Evolutionary conservation across 805 yeast genomes (phyloP).

Genomic region (Suhomyces prunicola): DNA sequence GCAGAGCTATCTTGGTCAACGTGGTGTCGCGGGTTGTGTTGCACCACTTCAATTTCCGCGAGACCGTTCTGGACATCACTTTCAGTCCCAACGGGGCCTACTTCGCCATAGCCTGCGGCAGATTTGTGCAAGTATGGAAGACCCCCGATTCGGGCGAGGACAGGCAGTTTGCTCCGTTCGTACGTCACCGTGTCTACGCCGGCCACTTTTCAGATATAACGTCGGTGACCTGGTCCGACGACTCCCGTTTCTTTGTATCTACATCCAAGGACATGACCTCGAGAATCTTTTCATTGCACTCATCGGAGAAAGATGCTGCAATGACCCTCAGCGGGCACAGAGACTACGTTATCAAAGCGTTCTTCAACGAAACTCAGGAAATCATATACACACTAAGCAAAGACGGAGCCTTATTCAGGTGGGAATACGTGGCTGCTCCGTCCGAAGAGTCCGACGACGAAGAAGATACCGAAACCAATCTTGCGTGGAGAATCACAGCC

Average conservation of each 20-base stretch:
- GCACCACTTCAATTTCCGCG: conserved; percentile 92
- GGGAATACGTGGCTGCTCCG: conserved; percentile 76
- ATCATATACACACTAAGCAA: conserved; percentile 85
- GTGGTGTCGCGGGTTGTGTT: conserved; percentile 78
- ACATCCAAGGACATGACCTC: conserved; percentile 90
- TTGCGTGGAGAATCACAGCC: conserved; percentile 79
- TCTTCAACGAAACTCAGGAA: conserved; percentile 85
- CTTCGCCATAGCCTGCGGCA: conserved; percentile 81
- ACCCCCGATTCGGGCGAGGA: conserved; percentile 81
- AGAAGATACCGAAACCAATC: conserved; percentile 31
- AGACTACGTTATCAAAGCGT: conserved; percentile 83
- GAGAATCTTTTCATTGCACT: conserved; percentile 71
- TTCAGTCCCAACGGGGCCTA: conserved; percentile 86
- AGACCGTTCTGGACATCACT: conserved; percentile 64
- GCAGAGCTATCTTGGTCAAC: conserved; percentile 89
- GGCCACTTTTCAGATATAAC: conserved; percentile 87
- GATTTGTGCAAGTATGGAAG: conserved; percentile 89
- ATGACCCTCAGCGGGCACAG: conserved; percentile 90
- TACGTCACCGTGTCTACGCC: conserved; percentile 83
- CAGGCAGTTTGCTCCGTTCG: conserved; percentile 93
- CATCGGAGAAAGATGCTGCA: conserved; percentile 68
- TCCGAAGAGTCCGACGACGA: conserved; percentile 41
- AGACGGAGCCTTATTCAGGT: conserved; percentile 90
- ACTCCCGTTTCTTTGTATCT: conserved; percentile 82
- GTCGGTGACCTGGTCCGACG: conserved; percentile 83